These are phyloP conservation scores for Coleophoma eucalyptorum DNA, from an alignment of 2,329 filamentous ascomycete species.

Conservation along the genomic window DNA sequence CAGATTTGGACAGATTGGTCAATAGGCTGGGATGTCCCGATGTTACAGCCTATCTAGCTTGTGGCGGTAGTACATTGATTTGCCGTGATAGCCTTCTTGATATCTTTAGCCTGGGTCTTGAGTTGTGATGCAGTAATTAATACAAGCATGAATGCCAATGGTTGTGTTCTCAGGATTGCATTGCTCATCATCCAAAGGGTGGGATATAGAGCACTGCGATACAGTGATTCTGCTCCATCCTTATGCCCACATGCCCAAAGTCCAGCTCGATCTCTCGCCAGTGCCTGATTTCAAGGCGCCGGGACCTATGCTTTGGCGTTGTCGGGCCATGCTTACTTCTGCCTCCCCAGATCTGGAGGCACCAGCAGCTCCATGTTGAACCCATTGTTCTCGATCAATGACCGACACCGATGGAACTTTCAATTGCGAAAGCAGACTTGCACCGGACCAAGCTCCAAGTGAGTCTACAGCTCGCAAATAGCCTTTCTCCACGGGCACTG, in stretches of 20 bases:
- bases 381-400: conserved; percentile 68
- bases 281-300: conserved; percentile 42
- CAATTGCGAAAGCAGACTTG: conserved; percentile 65
- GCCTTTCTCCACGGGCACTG: conserved; percentile 45
- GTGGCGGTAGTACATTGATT: too few relatives aligned
- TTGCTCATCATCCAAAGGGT: too few relatives aligned
- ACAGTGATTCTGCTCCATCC: conserved; percentile 23
- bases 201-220: not conserved
- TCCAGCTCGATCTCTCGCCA: conserved; percentile 47
- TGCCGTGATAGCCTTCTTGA: too few relatives aligned
- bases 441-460: conserved; percentile 71
- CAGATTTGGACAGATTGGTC: too few relatives aligned
- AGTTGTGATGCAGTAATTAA: too few relatives aligned
- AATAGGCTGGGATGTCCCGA: too few relatives aligned
- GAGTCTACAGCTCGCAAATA: conserved; percentile 63
- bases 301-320: conserved; percentile 62
- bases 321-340: conserved; percentile 48
- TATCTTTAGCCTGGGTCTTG: too few relatives aligned
- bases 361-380: conserved; percentile 61
- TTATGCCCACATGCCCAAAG: conserved; percentile 51
- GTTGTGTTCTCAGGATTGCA: too few relatives aligned
- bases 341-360: conserved; percentile 54
- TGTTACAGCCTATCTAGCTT: too few relatives aligned
- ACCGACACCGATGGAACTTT: conserved; percentile 66
- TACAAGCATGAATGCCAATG: too few relatives aligned